Percentiles rank a stretch among this genome's conserved stretches.
Conservation (phyloP, 192 early-diverging fungal species). For the Tieghemiomyces parasiticus region DNA sequence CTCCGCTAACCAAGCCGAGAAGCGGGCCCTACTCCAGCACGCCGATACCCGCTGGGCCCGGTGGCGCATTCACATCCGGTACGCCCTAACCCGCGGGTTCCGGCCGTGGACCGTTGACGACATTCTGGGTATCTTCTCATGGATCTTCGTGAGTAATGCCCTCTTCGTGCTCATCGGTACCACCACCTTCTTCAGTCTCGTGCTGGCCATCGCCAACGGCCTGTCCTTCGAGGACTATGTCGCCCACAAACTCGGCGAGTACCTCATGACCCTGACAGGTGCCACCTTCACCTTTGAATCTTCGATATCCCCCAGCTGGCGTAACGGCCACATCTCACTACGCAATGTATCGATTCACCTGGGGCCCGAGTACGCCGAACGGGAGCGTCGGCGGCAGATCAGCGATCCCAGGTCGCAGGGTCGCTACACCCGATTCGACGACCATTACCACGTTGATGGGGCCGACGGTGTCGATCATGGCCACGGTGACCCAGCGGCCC, state of each 20-base stretch:
- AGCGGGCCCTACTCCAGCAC: conserved; percentile 37
- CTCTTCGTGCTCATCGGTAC: conserved; percentile 78
- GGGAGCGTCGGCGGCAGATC: conserved; percentile 6
- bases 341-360: conserved; percentile 59
- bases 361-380: conserved; percentile 25
- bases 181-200: conserved; percentile 71
- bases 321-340: conserved; percentile 69
- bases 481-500: not conserved
- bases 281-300: conserved; percentile 76
- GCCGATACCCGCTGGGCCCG: conserved; percentile 41
- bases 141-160: conserved; percentile 74
- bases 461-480: too few species aligned
- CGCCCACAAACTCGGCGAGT: conserved; percentile 58
- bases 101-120: conserved; percentile 75
- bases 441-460: conserved; percentile 1
- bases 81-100: conserved; percentile 45
- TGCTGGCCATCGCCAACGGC: conserved; percentile 64
- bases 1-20: not conserved
- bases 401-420: too few species aligned
- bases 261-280: conserved; percentile 66
- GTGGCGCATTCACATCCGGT: conserved; percentile 39
- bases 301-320: conserved; percentile 87
- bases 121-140: conserved; percentile 73
- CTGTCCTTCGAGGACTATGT: conserved; percentile 78
- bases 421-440: not conserved